phyloP scores from a whole-genome alignment of 805 yeast species.

The Saturnispora serradocipensis region DNA sequence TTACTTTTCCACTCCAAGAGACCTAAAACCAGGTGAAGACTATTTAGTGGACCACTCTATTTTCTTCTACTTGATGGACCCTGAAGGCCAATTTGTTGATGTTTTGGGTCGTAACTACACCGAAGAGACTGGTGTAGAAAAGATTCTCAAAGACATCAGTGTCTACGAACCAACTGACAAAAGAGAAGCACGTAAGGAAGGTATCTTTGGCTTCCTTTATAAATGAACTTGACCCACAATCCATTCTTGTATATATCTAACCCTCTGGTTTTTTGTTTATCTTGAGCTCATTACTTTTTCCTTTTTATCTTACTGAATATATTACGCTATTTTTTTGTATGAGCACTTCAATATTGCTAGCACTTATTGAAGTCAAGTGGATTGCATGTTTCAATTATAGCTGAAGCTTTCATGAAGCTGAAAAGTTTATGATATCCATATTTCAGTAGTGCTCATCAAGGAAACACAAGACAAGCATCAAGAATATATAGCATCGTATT shows the following conservation, averaged over 20 bases:
- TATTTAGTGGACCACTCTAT: slow-evolving; percentile 96
- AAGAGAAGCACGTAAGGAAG: slow-evolving; percentile 53
- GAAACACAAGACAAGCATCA: neutral
- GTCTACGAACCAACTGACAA: slow-evolving; percentile 67
- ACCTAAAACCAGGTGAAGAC: slow-evolving; percentile 91
- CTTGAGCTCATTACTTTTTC: neutral
- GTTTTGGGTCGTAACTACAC: slow-evolving; percentile 89
- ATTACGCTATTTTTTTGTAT: neutral
- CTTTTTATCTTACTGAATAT: neutral
- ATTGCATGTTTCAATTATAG: too few species aligned
- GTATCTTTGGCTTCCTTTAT: slow-evolving; percentile 51
- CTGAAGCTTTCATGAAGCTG: too few species aligned
- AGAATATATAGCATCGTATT: too few species aligned
- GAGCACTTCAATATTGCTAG: too few species aligned
- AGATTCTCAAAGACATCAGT: slow-evolving; percentile 65
- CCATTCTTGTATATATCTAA: neutral
- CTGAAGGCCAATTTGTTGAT: slow-evolving; percentile 94
- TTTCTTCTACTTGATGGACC: slow-evolving; percentile 94
- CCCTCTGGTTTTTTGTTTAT: neutral
- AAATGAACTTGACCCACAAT: slow-evolving; percentile 24
- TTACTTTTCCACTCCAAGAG: slow-evolving; percentile 93
- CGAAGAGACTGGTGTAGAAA: slow-evolving; percentile 65
- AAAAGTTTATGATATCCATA: too few species aligned
- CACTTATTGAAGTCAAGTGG: too few species aligned
- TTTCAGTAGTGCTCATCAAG: neutral